Percentiles rank a stretch among this genome's conserved stretches.
Evolutionary conservation across 192 early-diverging fungal genomes (phyloP).

Genomic region (Coemansia sp.): DNA sequence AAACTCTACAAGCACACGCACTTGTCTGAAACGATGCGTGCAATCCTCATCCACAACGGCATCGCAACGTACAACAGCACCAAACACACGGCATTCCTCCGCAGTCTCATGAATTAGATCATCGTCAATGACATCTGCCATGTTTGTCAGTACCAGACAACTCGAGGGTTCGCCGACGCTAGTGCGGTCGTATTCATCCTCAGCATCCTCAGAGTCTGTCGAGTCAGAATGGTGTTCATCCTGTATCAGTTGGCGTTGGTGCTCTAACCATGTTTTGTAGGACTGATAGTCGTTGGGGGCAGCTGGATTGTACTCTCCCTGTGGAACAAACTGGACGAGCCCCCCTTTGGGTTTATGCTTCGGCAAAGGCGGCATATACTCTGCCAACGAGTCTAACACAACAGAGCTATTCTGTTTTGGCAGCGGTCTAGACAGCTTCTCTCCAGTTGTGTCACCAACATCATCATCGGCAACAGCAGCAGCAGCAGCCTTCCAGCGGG

Average conservation of each 20-base stretch:
- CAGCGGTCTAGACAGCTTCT: background rate
- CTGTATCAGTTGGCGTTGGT: background rate
- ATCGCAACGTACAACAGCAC: slow-evolving; percentile 19
- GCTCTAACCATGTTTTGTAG: slow-evolving; percentile 31
- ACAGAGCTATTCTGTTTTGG: background rate
- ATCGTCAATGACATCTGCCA: slow-evolving; percentile 39
- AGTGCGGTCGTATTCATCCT: background rate
- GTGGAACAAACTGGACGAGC: slow-evolving; percentile 24
- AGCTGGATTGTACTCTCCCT: slow-evolving; percentile 34
- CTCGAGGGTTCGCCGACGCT: slow-evolving; percentile 21
- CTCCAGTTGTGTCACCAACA: background rate
- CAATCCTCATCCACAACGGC: background rate
- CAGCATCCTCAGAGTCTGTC: background rate
- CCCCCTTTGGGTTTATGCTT: background rate
- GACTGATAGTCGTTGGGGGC: slow-evolving; percentile 36
- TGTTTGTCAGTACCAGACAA: slow-evolving; percentile 31
- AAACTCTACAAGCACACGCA: slow-evolving; percentile 36
- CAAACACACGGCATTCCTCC: slow-evolving; percentile 43
- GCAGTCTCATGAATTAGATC: slow-evolving; percentile 29
- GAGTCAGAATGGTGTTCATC: background rate
- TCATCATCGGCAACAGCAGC: background rate
- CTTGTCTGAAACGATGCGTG: slow-evolving; percentile 18
- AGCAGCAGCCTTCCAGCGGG: slow-evolving; percentile 24
- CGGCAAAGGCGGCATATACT: slow-evolving; percentile 21
- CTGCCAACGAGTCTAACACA: slow-evolving; percentile 18